Conservation (phyloP, 1,139 yeast genomes). For the Scheffersomyces lignicola region DNA sequence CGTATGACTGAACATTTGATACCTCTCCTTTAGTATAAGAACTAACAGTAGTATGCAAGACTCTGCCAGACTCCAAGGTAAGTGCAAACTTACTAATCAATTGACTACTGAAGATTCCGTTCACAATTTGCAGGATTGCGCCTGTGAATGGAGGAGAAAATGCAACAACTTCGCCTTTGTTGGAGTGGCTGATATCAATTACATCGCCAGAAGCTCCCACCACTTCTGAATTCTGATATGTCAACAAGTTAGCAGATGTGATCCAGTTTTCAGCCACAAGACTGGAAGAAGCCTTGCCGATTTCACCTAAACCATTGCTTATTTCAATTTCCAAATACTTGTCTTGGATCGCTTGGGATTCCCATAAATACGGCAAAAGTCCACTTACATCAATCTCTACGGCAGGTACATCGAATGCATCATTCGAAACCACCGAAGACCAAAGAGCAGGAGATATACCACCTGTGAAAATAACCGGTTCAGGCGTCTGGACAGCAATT, state of each 20-base stretch:
- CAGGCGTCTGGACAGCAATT: constrained; percentile 53
- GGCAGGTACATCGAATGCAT: constrained; percentile 71
- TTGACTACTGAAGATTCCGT: constrained; percentile 29
- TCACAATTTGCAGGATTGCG: constrained; percentile 36
- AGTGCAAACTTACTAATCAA: constrained; percentile 32
- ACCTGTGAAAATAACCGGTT: constrained; percentile 71
- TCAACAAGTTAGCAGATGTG: constrained; percentile 60
- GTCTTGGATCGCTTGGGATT: constrained; percentile 20
- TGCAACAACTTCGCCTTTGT: constrained; percentile 17
- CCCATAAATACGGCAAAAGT: constrained; percentile 64
- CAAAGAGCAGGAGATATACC: constrained; percentile 78
- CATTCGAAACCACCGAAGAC: constrained; percentile 72
- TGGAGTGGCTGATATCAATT: constrained; percentile 19
- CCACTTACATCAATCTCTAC: constrained; percentile 68
- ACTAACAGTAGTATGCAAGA: constrained; percentile 26
- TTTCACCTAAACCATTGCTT: constrained; percentile 57
- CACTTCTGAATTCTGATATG: constrained; percentile 55
- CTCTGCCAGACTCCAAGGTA: constrained; percentile 34
- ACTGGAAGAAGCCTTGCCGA: constrained; percentile 16
- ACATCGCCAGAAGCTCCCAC: constrained; percentile 41
- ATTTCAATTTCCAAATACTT: constrained; percentile 46
- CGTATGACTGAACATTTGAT: constrained; percentile 33
- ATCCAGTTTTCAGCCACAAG: constrained; percentile 67
- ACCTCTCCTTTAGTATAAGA: constrained; percentile 28
- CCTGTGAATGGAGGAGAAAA: constrained; percentile 33